These are phyloP conservation scores for Aspergillus udagawae DNA, from an alignment of 2,329 filamentous ascomycete species.

Conservation along the genomic window DNA sequence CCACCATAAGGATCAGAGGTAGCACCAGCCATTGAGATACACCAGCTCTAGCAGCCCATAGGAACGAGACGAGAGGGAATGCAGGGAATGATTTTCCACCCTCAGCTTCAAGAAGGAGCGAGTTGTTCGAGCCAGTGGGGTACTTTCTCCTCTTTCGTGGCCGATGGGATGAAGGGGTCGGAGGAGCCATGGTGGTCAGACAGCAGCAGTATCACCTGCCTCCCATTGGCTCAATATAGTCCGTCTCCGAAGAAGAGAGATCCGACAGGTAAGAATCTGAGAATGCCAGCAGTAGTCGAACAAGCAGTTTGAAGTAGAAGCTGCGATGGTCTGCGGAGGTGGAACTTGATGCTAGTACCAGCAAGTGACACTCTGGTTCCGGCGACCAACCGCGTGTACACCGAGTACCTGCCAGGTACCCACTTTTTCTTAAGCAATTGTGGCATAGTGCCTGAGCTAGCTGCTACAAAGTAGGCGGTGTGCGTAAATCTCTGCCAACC, in stretches of 20 bases:
- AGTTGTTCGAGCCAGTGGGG: constrained; percentile 37
- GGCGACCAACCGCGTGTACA: constrained; percentile 6
- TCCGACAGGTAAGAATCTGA: background rate
- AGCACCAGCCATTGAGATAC: constrained; percentile 91
- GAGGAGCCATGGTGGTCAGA: constrained; percentile 23
- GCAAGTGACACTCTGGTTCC: constrained; percentile 8
- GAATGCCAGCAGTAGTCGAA: background rate
- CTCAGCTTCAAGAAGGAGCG: constrained; percentile 41
- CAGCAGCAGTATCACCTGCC: constrained; percentile 9
- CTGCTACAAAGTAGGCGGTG: constrained; percentile 22
- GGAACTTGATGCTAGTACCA: background rate
- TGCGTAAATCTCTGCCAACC: constrained; percentile 25
- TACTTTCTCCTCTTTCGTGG: constrained; percentile 45
- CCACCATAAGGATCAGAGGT: constrained; percentile 81
- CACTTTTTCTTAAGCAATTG: constrained; percentile 10
- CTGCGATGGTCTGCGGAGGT: background rate
- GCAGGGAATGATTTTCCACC: constrained; percentile 57
- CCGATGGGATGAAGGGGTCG: constrained; percentile 34
- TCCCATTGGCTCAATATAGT: constrained; percentile 18
- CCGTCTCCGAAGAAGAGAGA: background rate
- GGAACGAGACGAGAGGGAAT: constrained; percentile 88
- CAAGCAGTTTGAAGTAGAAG: constrained; percentile 1
- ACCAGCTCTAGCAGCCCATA: constrained; percentile 79
- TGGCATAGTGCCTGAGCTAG: constrained; percentile 16
- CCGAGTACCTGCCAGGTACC: constrained; percentile 14